Evolutionary conservation across 768 basidiomycete species (phyloP).

Genomic region (Roridomyces roridus): DNA sequence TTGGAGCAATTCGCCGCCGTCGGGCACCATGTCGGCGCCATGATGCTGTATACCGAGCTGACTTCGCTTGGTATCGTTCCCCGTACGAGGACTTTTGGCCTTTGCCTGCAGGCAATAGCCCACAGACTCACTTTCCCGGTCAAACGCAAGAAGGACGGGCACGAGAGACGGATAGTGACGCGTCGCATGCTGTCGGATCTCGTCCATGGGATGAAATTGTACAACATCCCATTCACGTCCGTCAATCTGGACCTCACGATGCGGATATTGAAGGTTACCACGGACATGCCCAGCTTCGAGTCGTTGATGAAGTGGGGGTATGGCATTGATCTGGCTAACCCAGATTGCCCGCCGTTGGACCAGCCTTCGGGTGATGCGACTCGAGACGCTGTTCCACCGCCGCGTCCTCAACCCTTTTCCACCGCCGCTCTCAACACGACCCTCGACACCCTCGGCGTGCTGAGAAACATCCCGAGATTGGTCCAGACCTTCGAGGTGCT

Average conservation of each 20-base stretch:
- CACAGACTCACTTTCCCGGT: conserved; percentile 70
- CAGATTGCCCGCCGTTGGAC: conserved; percentile 69
- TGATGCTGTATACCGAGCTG: conserved; percentile 69
- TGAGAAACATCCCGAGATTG: conserved; percentile 66
- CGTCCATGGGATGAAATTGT: conserved; percentile 62
- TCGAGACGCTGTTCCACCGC: conserved; percentile 4
- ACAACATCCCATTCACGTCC: conserved; percentile 56
- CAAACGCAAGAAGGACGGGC: conserved; percentile 39
- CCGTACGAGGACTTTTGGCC: conserved; percentile 59
- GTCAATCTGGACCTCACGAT: conserved; percentile 70
- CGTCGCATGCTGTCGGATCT: conserved; percentile 55
- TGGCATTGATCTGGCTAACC: conserved; percentile 78
- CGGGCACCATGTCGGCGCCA: conserved; percentile 69
- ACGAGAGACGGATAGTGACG: conserved; percentile 46
- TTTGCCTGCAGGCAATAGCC: conserved; percentile 73
- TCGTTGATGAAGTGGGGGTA: conserved; percentile 70
- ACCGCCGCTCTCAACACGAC: conserved; percentile 75
- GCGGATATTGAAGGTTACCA: conserved; percentile 71
- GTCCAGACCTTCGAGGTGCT: conserved; percentile 81
- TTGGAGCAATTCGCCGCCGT: conserved; percentile 77
- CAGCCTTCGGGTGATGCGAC: conserved; percentile 11
- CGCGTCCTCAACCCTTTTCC: conserved; percentile 55
- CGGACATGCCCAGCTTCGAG: conserved; percentile 62
- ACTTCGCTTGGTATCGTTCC: conserved; percentile 50
- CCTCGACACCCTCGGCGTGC: conserved; percentile 70